These are phyloP conservation scores for Tylopilus intermedius DNA, from an alignment of 768 basidiomycete species.

Conservation along the genomic window DNA sequence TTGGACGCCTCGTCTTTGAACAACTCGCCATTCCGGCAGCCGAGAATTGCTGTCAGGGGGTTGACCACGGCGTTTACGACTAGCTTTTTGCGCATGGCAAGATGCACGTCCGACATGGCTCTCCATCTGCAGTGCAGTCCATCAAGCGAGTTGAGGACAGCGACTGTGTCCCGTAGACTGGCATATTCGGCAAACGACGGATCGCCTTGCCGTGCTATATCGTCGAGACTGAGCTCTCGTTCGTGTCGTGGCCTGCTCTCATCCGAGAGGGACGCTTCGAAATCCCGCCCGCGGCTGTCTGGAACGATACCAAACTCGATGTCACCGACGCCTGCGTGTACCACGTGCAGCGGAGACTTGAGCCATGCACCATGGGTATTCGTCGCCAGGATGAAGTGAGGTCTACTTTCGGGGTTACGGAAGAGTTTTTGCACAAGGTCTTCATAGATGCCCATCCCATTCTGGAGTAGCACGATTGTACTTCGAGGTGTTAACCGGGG, in stretches of 20 bases:
- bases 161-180: conserved; percentile 64
- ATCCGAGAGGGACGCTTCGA: conserved; percentile 49
- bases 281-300: conserved; percentile 58
- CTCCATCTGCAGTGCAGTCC: conserved; percentile 59
- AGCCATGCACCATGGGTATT: conserved; percentile 77
- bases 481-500: conserved; percentile 60
- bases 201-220: conserved; percentile 42
- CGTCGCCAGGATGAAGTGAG: conserved; percentile 79
- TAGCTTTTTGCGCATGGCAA: conserved; percentile 71
- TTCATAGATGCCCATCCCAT: conserved; percentile 93
- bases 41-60: conserved; percentile 77
- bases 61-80: conserved; percentile 81
- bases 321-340: conserved; percentile 66
- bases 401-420: conserved; percentile 65
- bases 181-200: conserved; percentile 43
- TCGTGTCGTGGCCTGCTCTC: conserved; percentile 31
- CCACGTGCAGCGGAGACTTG: conserved; percentile 47
- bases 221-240: conserved; percentile 45
- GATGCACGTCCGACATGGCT: conserved; percentile 61
- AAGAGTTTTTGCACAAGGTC: conserved; percentile 63
- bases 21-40: conserved; percentile 75
- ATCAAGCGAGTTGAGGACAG: conserved; percentile 53
- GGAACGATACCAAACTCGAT: conserved; percentile 79
- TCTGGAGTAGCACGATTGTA: conserved; percentile 90
- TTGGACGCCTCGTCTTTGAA: conserved; percentile 42